These are phyloP conservation scores for Linderniella brevidens DNA, from an alignment of 257 asterid species.

Conservation along the genomic window DNA sequence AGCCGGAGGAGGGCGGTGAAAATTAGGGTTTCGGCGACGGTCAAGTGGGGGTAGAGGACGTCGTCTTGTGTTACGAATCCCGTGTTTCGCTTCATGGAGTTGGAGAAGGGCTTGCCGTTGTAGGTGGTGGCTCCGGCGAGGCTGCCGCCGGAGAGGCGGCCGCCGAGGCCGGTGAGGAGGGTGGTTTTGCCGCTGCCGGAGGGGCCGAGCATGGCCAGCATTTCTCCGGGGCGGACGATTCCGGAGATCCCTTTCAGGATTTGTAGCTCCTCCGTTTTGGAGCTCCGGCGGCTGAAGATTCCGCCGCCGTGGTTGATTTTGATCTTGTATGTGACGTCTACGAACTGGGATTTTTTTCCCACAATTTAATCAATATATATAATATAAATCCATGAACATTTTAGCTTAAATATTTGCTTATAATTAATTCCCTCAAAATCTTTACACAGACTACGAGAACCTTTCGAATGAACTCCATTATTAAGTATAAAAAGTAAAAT, in stretches of 20 bases:
- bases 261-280: conserved; percentile 17
- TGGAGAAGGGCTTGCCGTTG: conserved; percentile 37
- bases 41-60: conserved; percentile 38
- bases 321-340: conserved; percentile 34
- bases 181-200: conserved; percentile 70
- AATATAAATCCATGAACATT: no score
- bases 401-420: no score
- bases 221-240: conserved; percentile 33
- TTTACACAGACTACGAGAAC: background rate
- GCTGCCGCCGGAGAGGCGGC: conserved; percentile 24
- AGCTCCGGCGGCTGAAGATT: no score
- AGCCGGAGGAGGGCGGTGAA: conserved; percentile 49
- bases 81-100: conserved; percentile 34
- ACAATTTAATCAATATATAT: background rate
- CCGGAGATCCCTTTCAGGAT: conserved; percentile 45
- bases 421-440: background rate
- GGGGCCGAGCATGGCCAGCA: conserved; percentile 64
- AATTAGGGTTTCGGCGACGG: conserved; percentile 40
- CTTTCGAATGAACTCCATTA: background rate
- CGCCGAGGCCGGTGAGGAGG: conserved; percentile 47
- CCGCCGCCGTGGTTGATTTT: background rate
- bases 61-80: conserved; percentile 67
- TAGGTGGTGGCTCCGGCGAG: conserved; percentile 30
- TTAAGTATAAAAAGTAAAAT: background rate
- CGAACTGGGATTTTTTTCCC: conserved; percentile 25